A percentile compares a stretch with the other conserved stretches of the same genome.
Evolutionary conservation across 176 grass and related monocot genomes (phyloP).

Genomic region (Bonia amplexicaulis): DNA sequence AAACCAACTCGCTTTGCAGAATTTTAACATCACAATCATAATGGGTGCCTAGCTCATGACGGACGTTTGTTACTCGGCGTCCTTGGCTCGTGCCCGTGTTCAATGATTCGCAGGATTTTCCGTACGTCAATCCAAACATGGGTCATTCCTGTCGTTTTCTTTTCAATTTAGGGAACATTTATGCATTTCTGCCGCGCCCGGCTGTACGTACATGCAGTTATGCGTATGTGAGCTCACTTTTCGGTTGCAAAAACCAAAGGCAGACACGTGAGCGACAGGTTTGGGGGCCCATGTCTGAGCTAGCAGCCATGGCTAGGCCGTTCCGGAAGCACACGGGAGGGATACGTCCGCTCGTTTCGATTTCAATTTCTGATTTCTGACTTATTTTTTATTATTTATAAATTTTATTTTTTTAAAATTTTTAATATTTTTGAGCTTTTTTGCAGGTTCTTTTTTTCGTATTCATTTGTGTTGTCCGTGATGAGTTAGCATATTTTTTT

Average conservation of each 20-base stretch:
- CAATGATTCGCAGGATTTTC: not conserved
- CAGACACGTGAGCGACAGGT: conserved; percentile 35
- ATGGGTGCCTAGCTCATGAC: not conserved
- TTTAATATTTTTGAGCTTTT: too few relatives aligned
- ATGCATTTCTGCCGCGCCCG: conserved; percentile 4
- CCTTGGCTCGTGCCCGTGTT: not conserved
- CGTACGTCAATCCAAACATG: not conserved
- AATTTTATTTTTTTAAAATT: too few relatives aligned
- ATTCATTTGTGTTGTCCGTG: too few relatives aligned
- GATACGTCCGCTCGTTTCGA: too few relatives aligned
- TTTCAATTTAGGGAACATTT: conserved; percentile 2
- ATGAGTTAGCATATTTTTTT: too few relatives aligned
- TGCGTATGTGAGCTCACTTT: not conserved
- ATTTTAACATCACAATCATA: not conserved
- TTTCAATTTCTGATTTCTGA: too few relatives aligned
- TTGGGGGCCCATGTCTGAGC: not conserved
- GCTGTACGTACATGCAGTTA: not conserved
- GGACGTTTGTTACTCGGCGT: not conserved
- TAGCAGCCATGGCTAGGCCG: not conserved
- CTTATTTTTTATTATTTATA: too few relatives aligned
- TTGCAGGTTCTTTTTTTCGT: too few relatives aligned
- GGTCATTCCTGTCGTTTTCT: not conserved
- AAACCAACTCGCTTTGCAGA: not conserved
- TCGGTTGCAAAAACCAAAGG: conserved; percentile 34
- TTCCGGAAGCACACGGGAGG: not conserved